A percentile compares a stretch with the other conserved stretches of the same genome.
These are phyloP conservation scores for Castanospermum australe DNA, from an alignment of 306 rosid genomes.

Conservation along the genomic window DNA sequence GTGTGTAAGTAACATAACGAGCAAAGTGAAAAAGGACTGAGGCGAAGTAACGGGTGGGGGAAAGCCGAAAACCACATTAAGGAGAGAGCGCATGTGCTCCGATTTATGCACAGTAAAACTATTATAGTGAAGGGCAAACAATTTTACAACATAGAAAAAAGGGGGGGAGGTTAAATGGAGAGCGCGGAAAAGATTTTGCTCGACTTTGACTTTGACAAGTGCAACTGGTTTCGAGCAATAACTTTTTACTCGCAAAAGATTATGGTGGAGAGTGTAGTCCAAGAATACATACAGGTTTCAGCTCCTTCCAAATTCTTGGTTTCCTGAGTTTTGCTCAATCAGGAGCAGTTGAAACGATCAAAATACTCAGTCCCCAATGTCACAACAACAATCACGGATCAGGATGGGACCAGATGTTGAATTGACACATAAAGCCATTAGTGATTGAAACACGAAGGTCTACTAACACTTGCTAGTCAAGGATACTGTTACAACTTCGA, in stretches of 20 bases:
- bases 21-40: no score
- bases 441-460: constrained; percentile 14
- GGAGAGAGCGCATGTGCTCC: not conserved
- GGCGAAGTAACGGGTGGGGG: no score
- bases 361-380: not conserved
- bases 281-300: not conserved
- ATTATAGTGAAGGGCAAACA: not conserved
- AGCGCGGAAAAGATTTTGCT: constrained; percentile 19
- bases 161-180: not conserved
- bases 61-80: no score
- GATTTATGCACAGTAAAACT: constrained; percentile 26
- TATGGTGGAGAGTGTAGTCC: not conserved
- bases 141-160: not conserved
- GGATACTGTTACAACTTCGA: constrained; percentile 62
- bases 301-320: constrained; percentile 24
- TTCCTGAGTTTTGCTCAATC: constrained; percentile 20
- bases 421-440: constrained; percentile 18
- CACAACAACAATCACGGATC: constrained; percentile 21
- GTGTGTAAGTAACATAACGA: no score
- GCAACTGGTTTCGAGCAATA: constrained; percentile 8
- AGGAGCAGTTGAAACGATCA: constrained; percentile 3
- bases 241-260: constrained; percentile 3
- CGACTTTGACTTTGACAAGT: constrained; percentile 21
- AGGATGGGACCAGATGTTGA: constrained; percentile 18
- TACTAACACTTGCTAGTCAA: not conserved